A percentile compares a stretch with the other conserved stretches of the same genome.
phyloP scores from a whole-genome alignment of 257 asterid species.

The Solanum pennellii region DNA sequence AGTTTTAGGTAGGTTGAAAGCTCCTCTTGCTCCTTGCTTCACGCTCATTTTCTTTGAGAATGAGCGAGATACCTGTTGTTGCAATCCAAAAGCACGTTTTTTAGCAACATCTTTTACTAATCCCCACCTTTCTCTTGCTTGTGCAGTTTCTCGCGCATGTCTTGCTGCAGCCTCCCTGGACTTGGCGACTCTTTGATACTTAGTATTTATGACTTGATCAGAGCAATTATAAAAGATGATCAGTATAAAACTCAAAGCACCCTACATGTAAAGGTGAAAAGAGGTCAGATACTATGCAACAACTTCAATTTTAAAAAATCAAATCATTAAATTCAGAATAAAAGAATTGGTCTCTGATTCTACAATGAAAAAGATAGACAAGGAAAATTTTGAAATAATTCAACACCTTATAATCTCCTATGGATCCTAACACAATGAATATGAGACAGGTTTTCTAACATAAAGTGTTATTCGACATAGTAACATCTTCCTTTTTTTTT shows the following conservation, averaged over 20 bases:
- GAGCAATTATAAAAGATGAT: slow-evolving; percentile 79
- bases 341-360: background rate
- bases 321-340: background rate
- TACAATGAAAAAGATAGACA: background rate
- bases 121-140: slow-evolving; percentile 82
- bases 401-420: background rate
- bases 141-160: slow-evolving; percentile 87
- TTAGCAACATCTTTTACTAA: slow-evolving; percentile 65
- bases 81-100: slow-evolving; percentile 45
- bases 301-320: background rate
- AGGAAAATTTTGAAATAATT: background rate
- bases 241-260: slow-evolving; percentile 57
- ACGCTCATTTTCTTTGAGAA: slow-evolving; percentile 45
- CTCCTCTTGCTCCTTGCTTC: slow-evolving; percentile 14
- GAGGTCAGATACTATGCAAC: slow-evolving; percentile 1
- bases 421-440: background rate
- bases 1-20: background rate
- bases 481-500: background rate
- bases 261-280: slow-evolving; percentile 33
- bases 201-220: slow-evolving; percentile 78
- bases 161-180: slow-evolving; percentile 88
- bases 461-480: background rate
- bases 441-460: background rate
- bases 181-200: slow-evolving; percentile 67
- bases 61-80: slow-evolving; percentile 59